Conservation (phyloP, 1,284 basidiomycete species). For the Exobasidium rhododendri region DNA sequence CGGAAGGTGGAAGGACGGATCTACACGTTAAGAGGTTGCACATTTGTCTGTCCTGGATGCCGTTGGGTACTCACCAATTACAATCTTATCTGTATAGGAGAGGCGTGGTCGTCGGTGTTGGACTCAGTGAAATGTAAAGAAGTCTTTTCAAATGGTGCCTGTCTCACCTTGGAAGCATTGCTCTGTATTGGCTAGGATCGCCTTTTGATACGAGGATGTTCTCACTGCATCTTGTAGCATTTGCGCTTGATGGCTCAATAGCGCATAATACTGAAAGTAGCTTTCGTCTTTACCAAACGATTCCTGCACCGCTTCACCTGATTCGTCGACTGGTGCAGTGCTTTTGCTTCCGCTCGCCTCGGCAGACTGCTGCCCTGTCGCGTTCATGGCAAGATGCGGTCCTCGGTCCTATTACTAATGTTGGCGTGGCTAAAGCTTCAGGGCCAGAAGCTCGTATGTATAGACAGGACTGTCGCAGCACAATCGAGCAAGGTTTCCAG, state of each 20-base stretch:
- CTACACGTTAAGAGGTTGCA: too few relatives aligned
- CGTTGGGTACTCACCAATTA: conserved; percentile 49
- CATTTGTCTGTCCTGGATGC: too few relatives aligned
- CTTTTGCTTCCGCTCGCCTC: too few relatives aligned
- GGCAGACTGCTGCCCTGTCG: too few relatives aligned
- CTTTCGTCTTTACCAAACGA: conserved; percentile 47
- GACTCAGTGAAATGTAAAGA: not conserved
- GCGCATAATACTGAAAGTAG: conserved; percentile 50
- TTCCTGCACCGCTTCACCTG: conserved; percentile 1
- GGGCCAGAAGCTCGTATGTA: too few relatives aligned
- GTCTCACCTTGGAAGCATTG: conserved; percentile 35
- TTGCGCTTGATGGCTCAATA: conserved; percentile 49
- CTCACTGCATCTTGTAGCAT: conserved; percentile 51
- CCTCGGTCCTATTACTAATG: too few relatives aligned
- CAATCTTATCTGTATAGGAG: conserved; percentile 5
- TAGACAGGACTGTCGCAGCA: too few relatives aligned
- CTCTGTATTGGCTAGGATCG: conserved; percentile 36
- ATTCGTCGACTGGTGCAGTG: not conserved
- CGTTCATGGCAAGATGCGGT: too few relatives aligned
- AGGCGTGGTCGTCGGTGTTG: not conserved
- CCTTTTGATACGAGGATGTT: conserved; percentile 45
- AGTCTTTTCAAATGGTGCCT: too few relatives aligned
- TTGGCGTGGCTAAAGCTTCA: too few relatives aligned
- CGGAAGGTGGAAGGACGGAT: not conserved
- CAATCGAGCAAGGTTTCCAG: too few relatives aligned